A percentile compares a stretch with the other conserved stretches of the same genome.
phyloP scores from a whole-genome alignment of 352 stramenopile species.

The Phytophthora citricola region DNA sequence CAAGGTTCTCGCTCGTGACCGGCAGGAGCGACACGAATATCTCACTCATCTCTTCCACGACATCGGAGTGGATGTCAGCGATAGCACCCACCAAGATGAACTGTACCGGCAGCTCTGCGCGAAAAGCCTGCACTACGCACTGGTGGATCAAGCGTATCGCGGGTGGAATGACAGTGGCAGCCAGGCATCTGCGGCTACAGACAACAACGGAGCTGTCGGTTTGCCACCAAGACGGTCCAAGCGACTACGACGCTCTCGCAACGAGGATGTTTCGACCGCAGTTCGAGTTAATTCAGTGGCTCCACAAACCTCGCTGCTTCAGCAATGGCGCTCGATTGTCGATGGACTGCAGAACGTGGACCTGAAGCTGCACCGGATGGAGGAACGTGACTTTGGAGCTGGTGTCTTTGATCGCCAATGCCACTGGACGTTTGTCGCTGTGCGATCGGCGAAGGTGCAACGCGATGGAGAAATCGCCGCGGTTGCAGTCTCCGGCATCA shows the following conservation, averaged over 20 bases:
- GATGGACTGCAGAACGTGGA: constrained; percentile 47
- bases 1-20: constrained; percentile 31
- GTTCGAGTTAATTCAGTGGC: not conserved
- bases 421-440: constrained; percentile 37
- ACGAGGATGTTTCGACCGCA: constrained; percentile 21
- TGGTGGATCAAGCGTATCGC: constrained; percentile 43
- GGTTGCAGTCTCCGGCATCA: constrained; percentile 34
- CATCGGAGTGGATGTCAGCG: constrained; percentile 5
- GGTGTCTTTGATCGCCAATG: constrained; percentile 22
- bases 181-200: not conserved
- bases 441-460: constrained; percentile 27
- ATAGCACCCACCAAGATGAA: constrained; percentile 4
- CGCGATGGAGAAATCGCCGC: constrained; percentile 24
- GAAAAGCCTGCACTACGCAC: constrained; percentile 45
- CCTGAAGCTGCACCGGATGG: constrained; percentile 34
- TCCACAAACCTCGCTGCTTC: constrained; percentile 21
- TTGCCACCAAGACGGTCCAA: constrained; percentile 13
- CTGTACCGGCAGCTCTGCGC: constrained; percentile 37
- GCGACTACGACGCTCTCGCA: constrained; percentile 13
- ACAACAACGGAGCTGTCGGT: constrained; percentile 2
- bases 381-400: constrained; percentile 19
- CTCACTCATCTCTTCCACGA: constrained; percentile 35
- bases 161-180: constrained; percentile 13
- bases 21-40: constrained; percentile 41
- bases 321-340: constrained; percentile 45